Base-by-base conservation (phyloP, 2,329 filamentous ascomycete species). In the Ophiostoma himal-ulmi region DNA sequence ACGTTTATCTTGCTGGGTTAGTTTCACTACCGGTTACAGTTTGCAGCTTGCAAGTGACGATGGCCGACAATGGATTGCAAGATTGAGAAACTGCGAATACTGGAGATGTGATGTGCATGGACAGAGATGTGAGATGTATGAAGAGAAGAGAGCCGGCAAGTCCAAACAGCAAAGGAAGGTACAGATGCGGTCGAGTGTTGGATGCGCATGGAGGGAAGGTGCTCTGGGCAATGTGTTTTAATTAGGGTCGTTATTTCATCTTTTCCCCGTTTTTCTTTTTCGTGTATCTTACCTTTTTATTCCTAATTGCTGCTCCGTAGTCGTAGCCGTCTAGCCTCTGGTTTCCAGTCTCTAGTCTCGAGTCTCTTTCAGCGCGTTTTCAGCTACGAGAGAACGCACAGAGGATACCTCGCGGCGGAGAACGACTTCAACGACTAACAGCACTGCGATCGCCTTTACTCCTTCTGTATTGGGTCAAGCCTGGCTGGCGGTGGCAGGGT, bases 211-310 rank as follows among this genome's bases (percentile, higher is more conserved):
- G 57, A 30, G 34, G 62, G 62, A 39, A 65, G 62, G 34, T 39
- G 62, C 34, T 2, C 62, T 65, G 62, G 62, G 34, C 62, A 65
- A 39, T 65, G 57, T 62, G 20, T 65, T 39, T 65, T 39, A 39
- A 65, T 37, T 34, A 65, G 62, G 17, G 62, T 65, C 52, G 60
- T 37, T 64, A 64, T 34, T 64, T 64, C 60, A 30, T 64, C 60
- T 64, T 64, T 64, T 64, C 34, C 30, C 57, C 57, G 26, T 62
- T 34, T 62, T 62, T 62, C 22, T 62, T 62, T 34, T 36, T 62
- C 57, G 62, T 39, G 62, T 65, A 65, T 65, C 39, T 65, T 65
- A 39, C 30, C 62, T n/a, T 37, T 39, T 20, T n/a, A 48, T 62
- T 62, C 26, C 57, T 62, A 30, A 30, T 30, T 30, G 30, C 30